Percentiles rank a stretch among this genome's conserved stretches.
Conservation (phyloP, 306 rosid genomes). For the Acacia acuminata region DNA sequence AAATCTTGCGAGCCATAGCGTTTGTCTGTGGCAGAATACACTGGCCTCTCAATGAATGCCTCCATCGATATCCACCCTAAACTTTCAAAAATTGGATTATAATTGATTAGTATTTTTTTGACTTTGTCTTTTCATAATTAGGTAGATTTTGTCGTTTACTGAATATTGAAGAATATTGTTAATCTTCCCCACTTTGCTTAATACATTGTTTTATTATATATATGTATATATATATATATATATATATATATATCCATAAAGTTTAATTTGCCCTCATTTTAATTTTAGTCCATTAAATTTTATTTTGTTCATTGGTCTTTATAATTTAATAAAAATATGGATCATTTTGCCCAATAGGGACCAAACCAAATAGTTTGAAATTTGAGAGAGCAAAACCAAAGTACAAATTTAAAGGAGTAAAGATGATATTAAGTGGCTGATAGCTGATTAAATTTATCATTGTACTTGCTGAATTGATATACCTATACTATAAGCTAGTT, state of each 20-base stretch:
- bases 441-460: too few relatives aligned
- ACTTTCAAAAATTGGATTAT: neutral
- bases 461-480: too few relatives aligned
- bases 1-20: too few relatives aligned
- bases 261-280: too few relatives aligned
- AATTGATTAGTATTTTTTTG: neutral
- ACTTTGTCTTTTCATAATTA: neutral
- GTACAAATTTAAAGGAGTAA: too few relatives aligned
- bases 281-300: too few relatives aligned
- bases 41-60: neutral
- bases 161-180: neutral
- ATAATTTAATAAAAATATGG: too few relatives aligned
- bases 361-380: too few relatives aligned
- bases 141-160: neutral
- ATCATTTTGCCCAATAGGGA: accelerated
- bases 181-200: neutral
- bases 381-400: too few relatives aligned
- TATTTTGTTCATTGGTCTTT: too few relatives aligned
- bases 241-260: accelerated
- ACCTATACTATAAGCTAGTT: neutral
- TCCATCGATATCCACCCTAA: neutral
- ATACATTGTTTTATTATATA: neutral
- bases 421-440: too few relatives aligned
- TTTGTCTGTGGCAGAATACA: neutral
- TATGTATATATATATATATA: too few relatives aligned